Conservation (phyloP, 805 yeast species). For the Wickerhamiella spandovensis region DNA sequence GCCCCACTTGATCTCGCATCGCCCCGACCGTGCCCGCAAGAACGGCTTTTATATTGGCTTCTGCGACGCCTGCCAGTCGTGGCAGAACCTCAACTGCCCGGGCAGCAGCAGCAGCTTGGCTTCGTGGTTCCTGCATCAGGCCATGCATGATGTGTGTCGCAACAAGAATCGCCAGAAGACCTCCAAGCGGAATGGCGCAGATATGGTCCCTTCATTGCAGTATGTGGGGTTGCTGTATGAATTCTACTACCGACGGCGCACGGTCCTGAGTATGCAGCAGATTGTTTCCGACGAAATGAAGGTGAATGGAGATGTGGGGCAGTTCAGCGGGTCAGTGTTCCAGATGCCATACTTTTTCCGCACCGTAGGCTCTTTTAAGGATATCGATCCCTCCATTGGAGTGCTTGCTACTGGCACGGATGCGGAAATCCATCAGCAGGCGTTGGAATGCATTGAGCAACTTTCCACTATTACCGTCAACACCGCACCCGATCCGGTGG, state of each 20-base stretch:
- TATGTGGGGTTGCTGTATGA: not conserved
- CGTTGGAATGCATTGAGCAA: not conserved
- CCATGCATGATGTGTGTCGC: conserved; percentile 1
- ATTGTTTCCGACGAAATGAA: not conserved
- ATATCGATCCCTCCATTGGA: not conserved
- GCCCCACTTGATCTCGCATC: not conserved
- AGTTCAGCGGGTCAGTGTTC: not conserved
- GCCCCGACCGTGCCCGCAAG: not conserved
- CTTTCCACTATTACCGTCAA: too few relatives aligned
- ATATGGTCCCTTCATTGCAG: not conserved
- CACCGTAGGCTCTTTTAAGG: not conserved
- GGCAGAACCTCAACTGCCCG: conserved; percentile 1
- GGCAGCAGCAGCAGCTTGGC: not conserved
- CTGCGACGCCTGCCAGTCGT: conserved; percentile 2
- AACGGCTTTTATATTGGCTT: not conserved
- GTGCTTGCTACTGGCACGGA: not conserved
- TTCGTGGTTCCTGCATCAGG: conserved; percentile 1
- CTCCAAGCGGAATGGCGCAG: not conserved
- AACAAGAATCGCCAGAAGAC: not conserved
- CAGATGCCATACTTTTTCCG: not conserved
- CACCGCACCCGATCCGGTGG: too few relatives aligned
- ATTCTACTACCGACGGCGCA: not conserved
- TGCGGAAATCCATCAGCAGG: not conserved
- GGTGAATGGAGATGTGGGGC: not conserved
- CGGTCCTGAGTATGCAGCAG: not conserved